These are phyloP conservation scores for Hibiscus trionum DNA, from an alignment of 345 rosid species.

Conservation along the genomic window DNA sequence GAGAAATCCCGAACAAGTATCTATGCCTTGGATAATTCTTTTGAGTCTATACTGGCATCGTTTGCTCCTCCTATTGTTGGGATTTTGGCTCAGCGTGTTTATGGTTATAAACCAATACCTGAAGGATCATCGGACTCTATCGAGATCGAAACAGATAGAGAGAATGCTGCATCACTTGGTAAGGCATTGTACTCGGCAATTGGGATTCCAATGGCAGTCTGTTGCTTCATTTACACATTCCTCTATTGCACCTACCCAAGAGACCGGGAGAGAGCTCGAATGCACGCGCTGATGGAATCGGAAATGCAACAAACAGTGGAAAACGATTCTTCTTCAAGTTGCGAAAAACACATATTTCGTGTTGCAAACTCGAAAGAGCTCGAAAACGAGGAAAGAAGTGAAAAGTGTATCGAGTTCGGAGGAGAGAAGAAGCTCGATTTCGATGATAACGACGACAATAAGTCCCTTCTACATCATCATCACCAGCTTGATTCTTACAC, in stretches of 20 bases:
- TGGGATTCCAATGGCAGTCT: slow-evolving; percentile 67
- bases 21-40: slow-evolving; percentile 72
- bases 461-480: slow-evolving; percentile 15
- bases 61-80: slow-evolving; percentile 91
- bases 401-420: not conserved
- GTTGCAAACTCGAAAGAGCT: slow-evolving; percentile 8
- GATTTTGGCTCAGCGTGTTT: slow-evolving; percentile 66
- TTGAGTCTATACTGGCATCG: slow-evolving; percentile 69
- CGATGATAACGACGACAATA: slow-evolving; percentile 25
- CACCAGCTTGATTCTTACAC: not conserved
- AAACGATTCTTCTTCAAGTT: not conserved
- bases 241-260: slow-evolving; percentile 71
- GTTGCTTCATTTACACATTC: slow-evolving; percentile 70
- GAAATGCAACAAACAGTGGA: slow-evolving; percentile 48
- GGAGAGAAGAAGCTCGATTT: slow-evolving; percentile 4
- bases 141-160: slow-evolving; percentile 65
- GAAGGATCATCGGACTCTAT: slow-evolving; percentile 31
- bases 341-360: not conserved
- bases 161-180: slow-evolving; percentile 67
- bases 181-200: slow-evolving; percentile 73
- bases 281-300: slow-evolving; percentile 67
- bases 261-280: slow-evolving; percentile 65
- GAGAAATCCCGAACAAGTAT: slow-evolving; percentile 75
- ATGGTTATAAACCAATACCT: slow-evolving; percentile 63
- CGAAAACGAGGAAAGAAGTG: slow-evolving; percentile 11